Conservation (phyloP, 2,329 filamentous ascomycete genomes). For the Ilyonectria mors-panacis region DNA sequence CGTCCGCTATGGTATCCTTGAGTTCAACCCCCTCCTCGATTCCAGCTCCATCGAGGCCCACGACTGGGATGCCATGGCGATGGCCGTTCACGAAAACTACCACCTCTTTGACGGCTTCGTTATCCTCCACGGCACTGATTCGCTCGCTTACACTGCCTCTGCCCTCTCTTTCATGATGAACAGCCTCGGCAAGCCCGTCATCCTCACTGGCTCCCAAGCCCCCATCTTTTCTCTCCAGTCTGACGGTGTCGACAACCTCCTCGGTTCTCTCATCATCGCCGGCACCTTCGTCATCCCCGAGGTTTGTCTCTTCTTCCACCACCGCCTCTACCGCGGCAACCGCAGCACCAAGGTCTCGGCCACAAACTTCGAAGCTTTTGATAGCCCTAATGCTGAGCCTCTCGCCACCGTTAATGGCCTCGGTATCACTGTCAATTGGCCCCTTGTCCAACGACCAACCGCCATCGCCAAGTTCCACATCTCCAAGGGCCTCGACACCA, state of each 20-base stretch:
- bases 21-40: constrained; percentile 88
- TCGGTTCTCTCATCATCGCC: constrained; percentile 90
- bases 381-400: constrained; percentile 87
- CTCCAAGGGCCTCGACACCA: constrained; percentile 82
- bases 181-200: constrained; percentile 91
- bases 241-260: constrained; percentile 91
- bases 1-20: constrained; percentile 86
- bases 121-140: constrained; percentile 92
- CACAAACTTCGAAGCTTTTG: constrained; percentile 89
- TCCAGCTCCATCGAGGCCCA: constrained; percentile 90
- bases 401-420: constrained; percentile 86
- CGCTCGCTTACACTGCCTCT: constrained; percentile 89
- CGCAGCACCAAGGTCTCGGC: constrained; percentile 90
- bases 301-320: constrained; percentile 94
- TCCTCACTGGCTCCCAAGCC: constrained; percentile 86
- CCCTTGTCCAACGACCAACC: constrained; percentile 81
- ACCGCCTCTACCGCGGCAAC: constrained; percentile 91
- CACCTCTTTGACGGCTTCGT: constrained; percentile 92
- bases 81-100: constrained; percentile 87
- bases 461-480: constrained; percentile 82
- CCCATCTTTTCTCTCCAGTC: constrained; percentile 93
- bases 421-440: constrained; percentile 86
- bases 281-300: constrained; percentile 95
- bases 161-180: constrained; percentile 94
- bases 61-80: constrained; percentile 89